Conservation (phyloP, 202 grass and related monocot species). For the Alloteropsis angusta region DNA sequence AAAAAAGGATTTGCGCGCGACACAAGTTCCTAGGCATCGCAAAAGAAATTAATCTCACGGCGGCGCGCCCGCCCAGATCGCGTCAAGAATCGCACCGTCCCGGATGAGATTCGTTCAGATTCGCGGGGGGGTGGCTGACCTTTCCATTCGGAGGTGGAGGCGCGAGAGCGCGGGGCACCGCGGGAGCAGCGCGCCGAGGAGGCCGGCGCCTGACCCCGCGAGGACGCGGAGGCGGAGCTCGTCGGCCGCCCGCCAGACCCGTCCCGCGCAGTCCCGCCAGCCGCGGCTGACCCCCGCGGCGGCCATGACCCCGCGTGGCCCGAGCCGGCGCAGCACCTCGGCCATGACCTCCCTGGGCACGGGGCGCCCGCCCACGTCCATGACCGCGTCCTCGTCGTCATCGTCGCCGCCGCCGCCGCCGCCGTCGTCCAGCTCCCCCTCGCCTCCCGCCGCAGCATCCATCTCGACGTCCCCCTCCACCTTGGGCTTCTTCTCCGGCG, state of each 20-base stretch:
- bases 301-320: conserved; percentile 53
- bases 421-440: background rate
- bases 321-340: conserved; percentile 59
- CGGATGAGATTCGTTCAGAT: background rate
- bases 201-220: conserved; percentile 15
- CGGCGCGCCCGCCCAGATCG: conserved; percentile 1
- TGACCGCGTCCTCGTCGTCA: background rate
- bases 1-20: too few species aligned
- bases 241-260: conserved; percentile 58
- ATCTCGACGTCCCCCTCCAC: background rate
- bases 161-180: conserved; percentile 48
- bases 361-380: conserved; percentile 23
- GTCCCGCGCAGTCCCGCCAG: conserved; percentile 73
- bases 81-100: background rate
- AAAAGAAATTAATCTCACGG: background rate
- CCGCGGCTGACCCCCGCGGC: conserved; percentile 62
- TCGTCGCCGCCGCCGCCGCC: too few species aligned
- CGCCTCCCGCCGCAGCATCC: background rate
- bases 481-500: conserved; percentile 45
- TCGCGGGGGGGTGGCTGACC: conserved; percentile 73
- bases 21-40: background rate
- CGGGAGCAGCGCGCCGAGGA: conserved; percentile 59
- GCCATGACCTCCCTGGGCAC: conserved; percentile 44
- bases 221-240: conserved; percentile 68
- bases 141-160: conserved; percentile 74